Conservation (phyloP, 2,329 filamentous ascomycete genomes). For the Colletotrichum graminicola region DNA sequence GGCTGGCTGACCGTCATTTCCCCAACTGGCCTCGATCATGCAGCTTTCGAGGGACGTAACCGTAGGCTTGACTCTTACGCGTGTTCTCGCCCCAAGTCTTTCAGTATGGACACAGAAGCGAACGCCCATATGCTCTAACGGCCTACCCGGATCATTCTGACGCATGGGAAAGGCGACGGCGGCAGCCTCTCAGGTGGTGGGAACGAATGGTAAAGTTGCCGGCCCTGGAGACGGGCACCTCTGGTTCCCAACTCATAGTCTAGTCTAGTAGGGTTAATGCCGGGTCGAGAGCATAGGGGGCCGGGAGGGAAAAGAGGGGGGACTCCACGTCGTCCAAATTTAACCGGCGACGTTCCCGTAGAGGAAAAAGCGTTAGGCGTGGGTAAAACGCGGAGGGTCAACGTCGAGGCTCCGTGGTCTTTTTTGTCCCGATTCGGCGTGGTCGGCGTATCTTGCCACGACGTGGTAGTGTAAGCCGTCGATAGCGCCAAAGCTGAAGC, state of each 20-base stretch:
- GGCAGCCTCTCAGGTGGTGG: slow-evolving; percentile 9
- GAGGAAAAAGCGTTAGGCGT: slow-evolving; percentile 15
- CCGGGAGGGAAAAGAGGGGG: neutral
- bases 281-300: neutral
- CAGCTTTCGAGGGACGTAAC: neutral
- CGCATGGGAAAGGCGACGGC: slow-evolving; percentile 1
- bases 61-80: slow-evolving; percentile 31
- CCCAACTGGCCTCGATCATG: neutral
- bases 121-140: slow-evolving; percentile 5
- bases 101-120: slow-evolving; percentile 30
- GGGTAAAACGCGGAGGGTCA: slow-evolving; percentile 32
- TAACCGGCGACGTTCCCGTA: slow-evolving; percentile 27
- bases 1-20: slow-evolving; percentile 1
- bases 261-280: neutral
- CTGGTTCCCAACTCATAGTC: neutral
- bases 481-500: neutral
- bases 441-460: slow-evolving; percentile 29
- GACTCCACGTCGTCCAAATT: slow-evolving; percentile 1
- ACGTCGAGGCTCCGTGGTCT: slow-evolving; percentile 40
- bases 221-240: slow-evolving; percentile 12
- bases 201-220: slow-evolving; percentile 2
- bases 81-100: slow-evolving; percentile 8
- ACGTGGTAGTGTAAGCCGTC: slow-evolving; percentile 21
- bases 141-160: slow-evolving; percentile 2
- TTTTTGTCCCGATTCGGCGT: slow-evolving; percentile 39